phyloP scores from a whole-genome alignment of 495 filamentous ascomycete species.

The Xylaria cubensis region DNA sequence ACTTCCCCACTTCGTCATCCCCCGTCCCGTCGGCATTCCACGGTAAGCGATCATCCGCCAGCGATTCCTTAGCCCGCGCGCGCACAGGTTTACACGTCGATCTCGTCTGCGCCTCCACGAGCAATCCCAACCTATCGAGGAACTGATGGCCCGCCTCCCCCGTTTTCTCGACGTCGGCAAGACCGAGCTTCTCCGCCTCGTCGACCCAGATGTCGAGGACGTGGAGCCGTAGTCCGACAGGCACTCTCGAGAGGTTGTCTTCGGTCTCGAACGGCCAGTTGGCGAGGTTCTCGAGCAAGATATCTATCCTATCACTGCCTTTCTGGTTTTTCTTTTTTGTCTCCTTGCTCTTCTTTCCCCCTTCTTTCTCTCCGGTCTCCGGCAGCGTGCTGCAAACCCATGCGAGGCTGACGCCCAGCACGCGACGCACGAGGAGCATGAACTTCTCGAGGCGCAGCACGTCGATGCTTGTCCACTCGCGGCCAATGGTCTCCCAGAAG shows the following conservation, averaged over 20 bases:
- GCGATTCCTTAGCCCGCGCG: conserved; percentile 69
- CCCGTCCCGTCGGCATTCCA: conserved; percentile 46
- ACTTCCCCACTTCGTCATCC: conserved; percentile 37
- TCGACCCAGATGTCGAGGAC: conserved; percentile 91
- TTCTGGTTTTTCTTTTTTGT: conserved; percentile 39
- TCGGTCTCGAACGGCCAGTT: conserved; percentile 54
- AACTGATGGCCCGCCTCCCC: conserved; percentile 40
- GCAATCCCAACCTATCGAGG: conserved; percentile 42
- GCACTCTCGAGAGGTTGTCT: conserved; percentile 55
- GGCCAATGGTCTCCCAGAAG: conserved; percentile 89
- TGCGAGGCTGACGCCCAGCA: conserved; percentile 71
- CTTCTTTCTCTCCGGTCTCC: conserved; percentile 8
- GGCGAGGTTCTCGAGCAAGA: conserved; percentile 47
- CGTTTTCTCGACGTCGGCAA: conserved; percentile 54
- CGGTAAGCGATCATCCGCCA: conserved; percentile 76
- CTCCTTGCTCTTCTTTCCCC: conserved; percentile 33
- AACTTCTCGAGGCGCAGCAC: conserved; percentile 92
- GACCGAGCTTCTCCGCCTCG: conserved; percentile 73
- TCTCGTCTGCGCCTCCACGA: conserved; percentile 50
- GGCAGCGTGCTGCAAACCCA: conserved; percentile 52
- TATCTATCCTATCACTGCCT: conserved; percentile 34
- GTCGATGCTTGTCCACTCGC: conserved; percentile 84
- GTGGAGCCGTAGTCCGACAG: conserved; percentile 86
- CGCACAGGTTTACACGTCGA: conserved; percentile 76
- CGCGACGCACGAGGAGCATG: conserved; percentile 79